Base-by-base conservation (phyloP, 345 rosid genomes). In the Arabis alpina region DNA sequence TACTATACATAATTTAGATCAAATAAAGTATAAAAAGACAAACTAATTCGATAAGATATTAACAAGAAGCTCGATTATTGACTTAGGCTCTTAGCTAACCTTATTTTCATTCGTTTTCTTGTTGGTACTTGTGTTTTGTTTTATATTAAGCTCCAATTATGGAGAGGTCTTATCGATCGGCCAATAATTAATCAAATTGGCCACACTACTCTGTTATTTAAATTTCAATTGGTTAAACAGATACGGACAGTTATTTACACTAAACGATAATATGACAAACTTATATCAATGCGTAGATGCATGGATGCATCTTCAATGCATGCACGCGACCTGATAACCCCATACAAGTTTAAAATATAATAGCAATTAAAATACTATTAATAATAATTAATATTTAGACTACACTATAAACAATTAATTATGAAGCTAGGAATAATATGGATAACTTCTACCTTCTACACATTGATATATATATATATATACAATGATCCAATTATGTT, bases 101-200 rank as follows among this genome's bases (percentile, higher is more conserved):
- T 45, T 49, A 34, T 70, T 5, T 63, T 47, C 12, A 47, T 64
- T 58, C 67, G 32, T 43, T 45, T 50, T 40, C 39, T 32, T 50
- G 10, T 66, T 42, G 54, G 54, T 66, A 59, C 68, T 44, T 67
- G 56, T 44, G 62, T 42, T 23, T 61, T 58, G 52, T 50, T 39
- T 15, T 50, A 4, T 40, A 15, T 51, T 15, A 66, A 66, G 56
- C 36, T 43, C 14, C 77, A 73, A 65, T 73, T 65, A 73, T 73
- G 43, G 54, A 73, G 61, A 73, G 32, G 72, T 73, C 77, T 56
- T 40, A 48, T 73, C 66, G 45, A 48, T 73, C 66, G 45, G 1
- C 47, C 61, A 65, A 73, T 65, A 57, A 48, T 65, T 49, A 73
- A 55, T 5, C 43, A 67, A 8, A 64, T 15, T 64, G 71, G 43